Evolutionary conservation across 2,329 filamentous ascomycete genomes (phyloP), one percentile per base, ranked within the genome.

Genomic region (Trichoderma koningii): DNA sequence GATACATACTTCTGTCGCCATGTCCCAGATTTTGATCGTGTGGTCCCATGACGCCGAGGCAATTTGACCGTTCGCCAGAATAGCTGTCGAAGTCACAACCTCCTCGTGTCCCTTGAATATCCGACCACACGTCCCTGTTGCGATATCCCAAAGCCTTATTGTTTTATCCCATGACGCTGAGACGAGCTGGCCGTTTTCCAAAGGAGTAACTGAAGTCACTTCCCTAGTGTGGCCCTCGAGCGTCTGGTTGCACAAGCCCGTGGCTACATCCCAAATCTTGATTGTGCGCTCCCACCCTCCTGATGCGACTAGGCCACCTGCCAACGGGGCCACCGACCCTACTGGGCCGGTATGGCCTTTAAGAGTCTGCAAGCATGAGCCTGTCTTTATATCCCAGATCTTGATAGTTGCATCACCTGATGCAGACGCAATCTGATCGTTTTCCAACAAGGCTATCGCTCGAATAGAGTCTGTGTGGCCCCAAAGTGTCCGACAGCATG

Each of bases 321-420:
- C 17, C 28, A 42, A 50, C 17, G 7, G 34, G 26, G 56, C 42
- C 7, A 62, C 23, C 2, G 55, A 50, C 15, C 3, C 3, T 1
- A 55, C 41, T 5, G 1, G 3, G 3, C 4, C 17, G 7, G 7
- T 21, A 28, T 63, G 56, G 9, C 50, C 57, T 2, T 4, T 12
- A 5, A 63, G 26, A 6, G 44, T 66, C 21, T 52, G 17, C 7
- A 63, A 10, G 12, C 51, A 61, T n/a, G 12, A 2, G 2, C 44
- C 44, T 12, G 41, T 65, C 7, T 50, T 6, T 15, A 41, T 48
- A 51, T 66, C 48, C 65, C 62, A 66, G 30, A 66, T 45, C 34
- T 44, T 47, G n/a, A 66, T 55, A 7, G 28, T 60, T 1, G 5
- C 7, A 7, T 66, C 65, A 5, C 3, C 0, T 17, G 55, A 65